Conservation (phyloP, 2,329 filamentous ascomycete genomes). For the Aspergillus japonicus region DNA sequence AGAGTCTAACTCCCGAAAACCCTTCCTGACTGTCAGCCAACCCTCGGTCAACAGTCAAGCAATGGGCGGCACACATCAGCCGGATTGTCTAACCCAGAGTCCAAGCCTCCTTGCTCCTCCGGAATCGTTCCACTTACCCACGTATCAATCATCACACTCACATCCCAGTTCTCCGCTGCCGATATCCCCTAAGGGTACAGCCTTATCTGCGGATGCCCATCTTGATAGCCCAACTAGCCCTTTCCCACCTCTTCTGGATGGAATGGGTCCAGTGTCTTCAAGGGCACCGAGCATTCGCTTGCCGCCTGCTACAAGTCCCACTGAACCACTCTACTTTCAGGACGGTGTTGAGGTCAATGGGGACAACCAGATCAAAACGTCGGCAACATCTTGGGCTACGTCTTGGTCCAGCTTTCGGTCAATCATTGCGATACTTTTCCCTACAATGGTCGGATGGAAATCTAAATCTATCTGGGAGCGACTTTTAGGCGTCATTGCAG, state of each 20-base stretch:
- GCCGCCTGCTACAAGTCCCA: constrained; percentile 46
- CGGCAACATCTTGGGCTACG: constrained; percentile 79
- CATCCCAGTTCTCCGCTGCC: constrained; percentile 25
- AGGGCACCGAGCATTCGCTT: constrained; percentile 57
- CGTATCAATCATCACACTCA: constrained; percentile 30
- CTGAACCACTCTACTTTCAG: constrained; percentile 29
- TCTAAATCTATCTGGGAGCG: constrained; percentile 85
- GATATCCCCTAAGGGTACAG: constrained; percentile 32
- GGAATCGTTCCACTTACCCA: constrained; percentile 39
- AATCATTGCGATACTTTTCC: constrained; percentile 75
- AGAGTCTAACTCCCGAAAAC: constrained; percentile 18
- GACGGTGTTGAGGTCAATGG: constrained; percentile 43
- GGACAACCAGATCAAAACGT: constrained; percentile 35
- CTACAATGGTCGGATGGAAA: constrained; percentile 77
- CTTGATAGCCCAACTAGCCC: constrained; percentile 53
- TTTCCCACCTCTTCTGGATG: constrained; percentile 69
- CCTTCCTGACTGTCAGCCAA: constrained; percentile 41
- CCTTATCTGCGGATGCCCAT: constrained; percentile 13
- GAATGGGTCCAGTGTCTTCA: constrained; percentile 47
- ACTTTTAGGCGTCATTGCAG: constrained; percentile 74
- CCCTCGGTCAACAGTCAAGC: constrained; percentile 32
- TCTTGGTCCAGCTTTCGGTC: constrained; percentile 66
- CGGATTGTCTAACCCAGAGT: constrained; percentile 30
- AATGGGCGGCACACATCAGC: constrained; percentile 21
- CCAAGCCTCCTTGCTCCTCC: constrained; percentile 47